Evolutionary conservation across 768 basidiomycete genomes (phyloP), one percentile per base, ranked within the genome.

Genomic region (Lactifluus echinatus): DNA sequence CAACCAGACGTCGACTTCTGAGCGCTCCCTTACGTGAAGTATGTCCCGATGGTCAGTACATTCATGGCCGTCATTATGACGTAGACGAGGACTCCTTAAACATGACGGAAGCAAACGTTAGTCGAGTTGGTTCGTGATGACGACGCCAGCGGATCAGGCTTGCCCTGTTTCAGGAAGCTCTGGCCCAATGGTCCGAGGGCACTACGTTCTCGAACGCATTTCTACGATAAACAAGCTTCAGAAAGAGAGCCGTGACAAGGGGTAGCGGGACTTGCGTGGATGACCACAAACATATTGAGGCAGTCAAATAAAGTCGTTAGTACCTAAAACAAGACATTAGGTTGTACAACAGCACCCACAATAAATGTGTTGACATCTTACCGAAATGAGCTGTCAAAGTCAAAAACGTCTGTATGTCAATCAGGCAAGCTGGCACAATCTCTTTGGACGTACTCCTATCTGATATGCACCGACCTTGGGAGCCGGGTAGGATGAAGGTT

Each of bases 111-210:
- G 31, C 55, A 21, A 57, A 28, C 42, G 19, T 40, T 26, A 33
- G 23, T 23, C 31, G 29, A 47, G 17, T 14, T 39, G 42, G 14
- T 50, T 31, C 34, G 39, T 29, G 36, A 45, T 36, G 29, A 45
- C 29, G 29, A 29, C 21, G 15, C 23, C 14, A 44, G 49, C 19
- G 24, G 49, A 50, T 39, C 43, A 40, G 19, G 31, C 59, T 3
- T 50, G 36, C 62, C 62, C 57, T 63, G 62, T 47, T 49, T 59
- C 31, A 63, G 29, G 36, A 63, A 56, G 33, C 45, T 55, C 28
- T 47, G 31, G 34, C 60, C 62, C 26, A 63, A 49, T 8, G 53
- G 50, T 17, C 59, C 56, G 15, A 45, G 34, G 14, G 52, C 29
- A 23, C 56, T 58, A 11, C 42, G 62, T 33, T 57, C 26, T 26